Evolutionary conservation across 345 rosid species (phyloP).

Genomic region (Gossypium turneri): DNA sequence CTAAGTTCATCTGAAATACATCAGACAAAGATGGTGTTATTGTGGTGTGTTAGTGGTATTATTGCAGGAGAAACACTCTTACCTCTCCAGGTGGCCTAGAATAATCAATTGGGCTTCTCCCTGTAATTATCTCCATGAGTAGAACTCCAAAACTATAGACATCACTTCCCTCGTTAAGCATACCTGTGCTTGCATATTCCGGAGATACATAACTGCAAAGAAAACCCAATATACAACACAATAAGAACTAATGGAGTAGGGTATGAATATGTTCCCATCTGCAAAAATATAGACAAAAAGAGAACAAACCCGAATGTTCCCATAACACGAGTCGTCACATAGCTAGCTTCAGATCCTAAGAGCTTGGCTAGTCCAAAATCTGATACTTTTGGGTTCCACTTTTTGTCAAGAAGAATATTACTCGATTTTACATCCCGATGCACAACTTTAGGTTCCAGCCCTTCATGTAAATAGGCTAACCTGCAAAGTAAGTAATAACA

Average conservation of each 20-base stretch:
- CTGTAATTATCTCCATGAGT: slow-evolving; percentile 90
- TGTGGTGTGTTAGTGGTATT: neutral
- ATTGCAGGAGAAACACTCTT: neutral
- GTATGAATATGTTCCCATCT: neutral
- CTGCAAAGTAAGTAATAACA: slow-evolving; percentile 33
- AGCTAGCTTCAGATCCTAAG: slow-evolving; percentile 78
- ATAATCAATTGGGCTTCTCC: slow-evolving; percentile 83
- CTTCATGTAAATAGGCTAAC: slow-evolving; percentile 86
- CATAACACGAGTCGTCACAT: slow-evolving; percentile 96
- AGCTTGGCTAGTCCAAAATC: slow-evolving; percentile 94
- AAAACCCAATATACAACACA: neutral
- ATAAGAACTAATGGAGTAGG: neutral
- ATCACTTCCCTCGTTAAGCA: slow-evolving; percentile 94
- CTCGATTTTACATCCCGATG: slow-evolving; percentile 94
- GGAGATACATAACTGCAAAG: slow-evolving; percentile 80
- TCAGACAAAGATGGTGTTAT: neutral
- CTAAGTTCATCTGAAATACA: slow-evolving; percentile 70
- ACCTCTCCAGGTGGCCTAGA: slow-evolving; percentile 93
- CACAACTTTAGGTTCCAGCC: slow-evolving; percentile 92
- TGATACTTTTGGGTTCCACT: slow-evolving; percentile 83
- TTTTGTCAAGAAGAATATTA: slow-evolving; percentile 73
- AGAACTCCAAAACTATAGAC: slow-evolving; percentile 89
- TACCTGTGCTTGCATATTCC: slow-evolving; percentile 89
- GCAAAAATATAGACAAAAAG: neutral
- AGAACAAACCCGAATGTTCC: slow-evolving; percentile 83